These are phyloP conservation scores for Fusarium sarcochroum DNA, from an alignment of 2,329 filamentous ascomycete genomes.

Conservation along the genomic window DNA sequence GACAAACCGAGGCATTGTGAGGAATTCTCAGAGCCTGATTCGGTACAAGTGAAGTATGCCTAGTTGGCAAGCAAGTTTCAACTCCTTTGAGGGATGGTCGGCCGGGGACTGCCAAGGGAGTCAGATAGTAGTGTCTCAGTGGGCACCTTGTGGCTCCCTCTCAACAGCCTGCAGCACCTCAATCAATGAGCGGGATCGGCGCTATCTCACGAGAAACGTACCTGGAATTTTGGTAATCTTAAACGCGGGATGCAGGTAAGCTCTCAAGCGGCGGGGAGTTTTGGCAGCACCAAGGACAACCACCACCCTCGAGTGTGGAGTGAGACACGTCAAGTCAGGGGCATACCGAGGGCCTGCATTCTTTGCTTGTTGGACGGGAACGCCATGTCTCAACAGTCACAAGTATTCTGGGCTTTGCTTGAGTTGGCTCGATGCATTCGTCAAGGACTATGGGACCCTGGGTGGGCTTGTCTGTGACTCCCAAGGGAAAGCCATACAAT, in stretches of 20 bases:
- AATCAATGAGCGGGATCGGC: conserved; percentile 2
- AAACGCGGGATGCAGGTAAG: conserved; percentile 8
- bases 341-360: conserved; percentile 34
- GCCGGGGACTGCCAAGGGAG: conserved; percentile 13
- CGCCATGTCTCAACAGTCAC: conserved; percentile 46
- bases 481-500: conserved; percentile 23
- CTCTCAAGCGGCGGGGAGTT: conserved; percentile 30
- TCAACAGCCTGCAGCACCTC: not conserved
- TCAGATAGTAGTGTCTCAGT: conserved; percentile 30
- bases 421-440: conserved; percentile 37
- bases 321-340: conserved; percentile 46
- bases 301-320: conserved; percentile 12
- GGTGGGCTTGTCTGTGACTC: conserved; percentile 25
- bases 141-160: conserved; percentile 6
- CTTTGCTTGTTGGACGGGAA: conserved; percentile 35
- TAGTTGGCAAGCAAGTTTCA: not conserved
- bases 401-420: conserved; percentile 8
- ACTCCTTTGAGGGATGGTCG: conserved; percentile 33
- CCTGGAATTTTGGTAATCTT: conserved; percentile 47
- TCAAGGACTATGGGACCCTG: conserved; percentile 17
- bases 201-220: not conserved
- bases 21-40: not conserved
- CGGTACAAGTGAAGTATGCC: not conserved
- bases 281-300: conserved; percentile 6
- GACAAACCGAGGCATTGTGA: not conserved